Evolutionary conservation across 2,329 filamentous ascomycete genomes (phyloP), one percentile per base, ranked within the genome.

Genomic region (Paecilomyces fulvus): DNA sequence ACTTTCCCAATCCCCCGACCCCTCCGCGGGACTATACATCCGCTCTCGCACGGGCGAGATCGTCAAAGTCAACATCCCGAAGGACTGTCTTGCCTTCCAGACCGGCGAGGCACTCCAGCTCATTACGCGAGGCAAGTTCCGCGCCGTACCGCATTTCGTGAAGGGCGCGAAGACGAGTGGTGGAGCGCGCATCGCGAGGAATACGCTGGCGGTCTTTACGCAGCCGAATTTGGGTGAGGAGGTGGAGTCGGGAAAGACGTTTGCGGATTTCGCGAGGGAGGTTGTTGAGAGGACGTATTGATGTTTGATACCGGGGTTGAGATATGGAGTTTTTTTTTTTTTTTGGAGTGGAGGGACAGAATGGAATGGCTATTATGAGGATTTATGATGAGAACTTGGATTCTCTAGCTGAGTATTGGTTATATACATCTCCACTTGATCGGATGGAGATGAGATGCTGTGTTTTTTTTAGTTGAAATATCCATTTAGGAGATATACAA

Each of bases 81-180:
- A 86, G 48, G 91, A 95, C 69, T 94, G 90, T 72, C 86, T 99
- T 52, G 94, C 90, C 0, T 99, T 99, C 70, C 92, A 99, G 78
- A 99, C 92, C 0, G 94, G 92, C 1, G 90, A 96, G 75, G 87
- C 92, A 0, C 78, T 99, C 53, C 88, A 97, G 74, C 80, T 90
- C 57, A 96, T 99, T 69, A 97, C 92, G 0, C 79, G 82, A n/a
- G 94, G 94, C 9, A 85, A 83, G 67, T 96, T 99, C 78, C 90
- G 88, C 73, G 94, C 94, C 1, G 94, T 97, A 59, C 92, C 94
- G 62, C 94, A 99, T 77, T 97, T 95, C 72, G 94, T 99, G 8
- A 82, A 87, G 62, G 92, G 92, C 0, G 85, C 88, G 3, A 80
- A 82, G 61, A 77, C 82, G 1, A 80, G 79, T 20, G 70, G 79